Percentiles rank a stretch among this genome's conserved stretches.
Conservation (phyloP, 306 rosid species). For the Ziziphus jujuba region DNA sequence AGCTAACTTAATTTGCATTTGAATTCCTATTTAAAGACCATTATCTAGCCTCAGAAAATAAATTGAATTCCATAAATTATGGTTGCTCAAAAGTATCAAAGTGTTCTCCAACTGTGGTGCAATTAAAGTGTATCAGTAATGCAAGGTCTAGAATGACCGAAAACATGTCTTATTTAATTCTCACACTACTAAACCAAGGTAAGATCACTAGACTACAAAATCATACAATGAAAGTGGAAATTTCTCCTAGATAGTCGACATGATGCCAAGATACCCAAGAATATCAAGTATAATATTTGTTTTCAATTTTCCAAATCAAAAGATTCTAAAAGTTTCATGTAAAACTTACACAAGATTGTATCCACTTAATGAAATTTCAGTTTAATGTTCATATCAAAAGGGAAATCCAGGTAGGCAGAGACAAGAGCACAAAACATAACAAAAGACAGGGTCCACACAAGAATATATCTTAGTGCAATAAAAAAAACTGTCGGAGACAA, state of each 20-base stretch:
- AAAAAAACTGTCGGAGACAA: conserved; percentile 15
- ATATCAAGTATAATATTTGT: background rate
- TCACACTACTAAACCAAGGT: background rate
- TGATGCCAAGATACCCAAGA: conserved; percentile 9
- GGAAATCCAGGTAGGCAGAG: conserved; percentile 5
- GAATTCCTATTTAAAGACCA: background rate
- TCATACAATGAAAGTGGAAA: background rate
- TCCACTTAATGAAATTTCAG: background rate
- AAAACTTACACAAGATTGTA: background rate
- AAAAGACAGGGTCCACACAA: conserved; percentile 8
- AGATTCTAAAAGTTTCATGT: background rate
- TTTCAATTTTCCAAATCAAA: background rate
- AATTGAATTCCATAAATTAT: background rate
- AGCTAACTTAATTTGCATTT: too few relatives aligned
- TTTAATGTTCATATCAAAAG: background rate
- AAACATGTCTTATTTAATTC: background rate
- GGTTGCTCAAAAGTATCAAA: background rate
- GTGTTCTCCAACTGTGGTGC: too few relatives aligned
- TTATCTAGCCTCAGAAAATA: background rate
- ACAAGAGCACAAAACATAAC: conserved; percentile 16
- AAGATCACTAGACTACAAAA: background rate
- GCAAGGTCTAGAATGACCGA: background rate
- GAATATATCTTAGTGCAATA: background rate
- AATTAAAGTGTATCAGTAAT: background rate
- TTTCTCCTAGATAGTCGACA: background rate